Base-by-base conservation (phyloP, 2,329 filamentous ascomycete genomes). In the Neobulgaria alba region DNA sequence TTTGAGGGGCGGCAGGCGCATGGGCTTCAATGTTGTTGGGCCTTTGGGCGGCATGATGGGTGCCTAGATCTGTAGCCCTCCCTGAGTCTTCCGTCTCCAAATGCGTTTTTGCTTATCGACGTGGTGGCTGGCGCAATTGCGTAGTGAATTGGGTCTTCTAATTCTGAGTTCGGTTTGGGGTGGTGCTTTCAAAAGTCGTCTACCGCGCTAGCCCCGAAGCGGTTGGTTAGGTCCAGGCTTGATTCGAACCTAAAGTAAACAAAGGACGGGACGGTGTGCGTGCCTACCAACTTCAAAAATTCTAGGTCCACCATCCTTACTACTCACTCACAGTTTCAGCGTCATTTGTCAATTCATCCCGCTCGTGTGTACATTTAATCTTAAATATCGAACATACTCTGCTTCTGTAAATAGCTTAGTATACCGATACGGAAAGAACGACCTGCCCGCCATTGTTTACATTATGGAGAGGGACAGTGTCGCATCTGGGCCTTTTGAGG, bases 1-100 rank as follows among this genome's bases (percentile, higher is more conserved):
- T 4, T 68, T 72, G 3, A 79, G 66, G 15, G 75, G 75, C 29
- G 75, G 75, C 10, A 79, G 66, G 38, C 56, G 58, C 50, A 59
- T 58, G 0, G 59, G 56, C 35, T 54, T 45, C 38, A 58, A 44
- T 3, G 59, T 59, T 7, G 48, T 41, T 40, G 49, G 38, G 37
- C 53, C 53, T 48, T 61, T 62, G 16, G 59, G 57, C 14, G 61
- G 55, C 61, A 63, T 52, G 29, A 29, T 17, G 36, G 36, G 15
- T 21, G 10, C 7, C 15, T 33, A 12, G 23, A 12, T 26, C 12
- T 7, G 12, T 26, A 26, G 23, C n/a, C n/a, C n/a, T n/a, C n/a
- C n/a, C n/a, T n/a, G n/a, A n/a, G n/a, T n/a, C n/a, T n/a, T n/a
- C n/a, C n/a, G n/a, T n/a, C n/a, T n/a, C n/a, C n/a, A n/a, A n/a